Conservation (phyloP, 345 rosid genomes). For the Moricandia arvensis region DNA sequence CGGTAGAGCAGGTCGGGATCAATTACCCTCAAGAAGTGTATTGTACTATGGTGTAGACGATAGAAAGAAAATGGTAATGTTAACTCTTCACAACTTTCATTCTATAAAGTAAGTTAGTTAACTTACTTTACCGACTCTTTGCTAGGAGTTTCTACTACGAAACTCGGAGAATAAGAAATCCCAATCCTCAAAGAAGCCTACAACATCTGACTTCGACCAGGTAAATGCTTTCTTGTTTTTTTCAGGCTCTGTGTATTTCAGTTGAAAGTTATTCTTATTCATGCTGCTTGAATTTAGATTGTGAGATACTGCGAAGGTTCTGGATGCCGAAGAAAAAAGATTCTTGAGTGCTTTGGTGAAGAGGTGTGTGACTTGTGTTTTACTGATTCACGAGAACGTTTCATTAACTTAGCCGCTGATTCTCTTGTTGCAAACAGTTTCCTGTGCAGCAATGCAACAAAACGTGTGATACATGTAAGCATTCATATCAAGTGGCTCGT, state of each 20-base stretch:
- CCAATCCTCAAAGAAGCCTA: slow-evolving; percentile 59
- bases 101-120: slow-evolving; percentile 11
- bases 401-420: background rate
- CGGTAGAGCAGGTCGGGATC: slow-evolving; percentile 99
- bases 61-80: slow-evolving; percentile 74
- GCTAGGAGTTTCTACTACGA: slow-evolving; percentile 80
- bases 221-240: slow-evolving; percentile 37
- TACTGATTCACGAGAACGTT: background rate
- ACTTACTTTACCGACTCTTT: slow-evolving; percentile 22
- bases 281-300: slow-evolving; percentile 53
- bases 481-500: slow-evolving; percentile 61
- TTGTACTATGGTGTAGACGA: slow-evolving; percentile 94
- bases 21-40: slow-evolving; percentile 73
- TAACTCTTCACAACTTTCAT: slow-evolving; percentile 10
- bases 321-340: slow-evolving; percentile 87
- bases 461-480: slow-evolving; percentile 87
- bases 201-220: slow-evolving; percentile 64
- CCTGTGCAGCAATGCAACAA: slow-evolving; percentile 60
- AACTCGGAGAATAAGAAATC: slow-evolving; percentile 61
- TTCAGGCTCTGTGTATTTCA: slow-evolving; percentile 6
- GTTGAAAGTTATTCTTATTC: slow-evolving; percentile 17
- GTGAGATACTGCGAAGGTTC: slow-evolving; percentile 85
- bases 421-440: slow-evolving; percentile 44
- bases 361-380: slow-evolving; percentile 45
- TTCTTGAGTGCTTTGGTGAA: slow-evolving; percentile 91